Evolutionary conservation across 2,329 filamentous ascomycete genomes (phyloP), one percentile per base, ranked within the genome.

Genomic region (Cordyceps fumosorosea): DNA sequence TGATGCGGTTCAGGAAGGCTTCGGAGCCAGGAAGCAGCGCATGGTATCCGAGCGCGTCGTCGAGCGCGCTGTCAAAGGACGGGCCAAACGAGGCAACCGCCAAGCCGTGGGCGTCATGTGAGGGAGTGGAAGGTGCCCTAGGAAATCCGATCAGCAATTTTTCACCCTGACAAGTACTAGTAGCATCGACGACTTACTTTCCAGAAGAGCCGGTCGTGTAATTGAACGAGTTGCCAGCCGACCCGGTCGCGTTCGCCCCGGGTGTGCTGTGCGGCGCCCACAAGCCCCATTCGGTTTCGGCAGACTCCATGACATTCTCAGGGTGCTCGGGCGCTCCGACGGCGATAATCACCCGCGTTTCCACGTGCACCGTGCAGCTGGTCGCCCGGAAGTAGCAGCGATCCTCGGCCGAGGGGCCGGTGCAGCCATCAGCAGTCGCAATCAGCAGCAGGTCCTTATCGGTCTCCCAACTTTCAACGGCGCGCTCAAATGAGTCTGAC

Each of bases 331-430:
- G n/a, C 29, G 60, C 63, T 37, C 69, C 69, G 4, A 26, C 47
- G 5, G 67, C 70, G 26, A 67, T 32, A 26, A 70, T 61, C 1
- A 57, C 58, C 1, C 65, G 60, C 0, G 65, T 59, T 3, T 65
- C 42, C 7, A 60, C 52, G 6, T 69, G 55, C 26, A 66, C 63
- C 1, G 64, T 60, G 3, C 72, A 32, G 10, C 56, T 57, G 6
- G 60, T 66, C 44, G 67, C 69, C 20, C 67, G 63, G 62, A 73
- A 73, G 56, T 68, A 74, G 66, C 71, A 73, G 18, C 72, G 64
- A 24, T 73, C 67, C 29, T 67, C 67, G 10, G 65, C 64, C 12
- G 60, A 60, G n/a, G 67, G 67, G 52, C 66, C 67, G 11, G 68
- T 68, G 53, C 71, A 73, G 29, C 69, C 69, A 1, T 64, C 42